A percentile compares a stretch with the other conserved stretches of the same genome.
Conservation (phyloP, 306 rosid genomes). For the Malus orientalis region DNA sequence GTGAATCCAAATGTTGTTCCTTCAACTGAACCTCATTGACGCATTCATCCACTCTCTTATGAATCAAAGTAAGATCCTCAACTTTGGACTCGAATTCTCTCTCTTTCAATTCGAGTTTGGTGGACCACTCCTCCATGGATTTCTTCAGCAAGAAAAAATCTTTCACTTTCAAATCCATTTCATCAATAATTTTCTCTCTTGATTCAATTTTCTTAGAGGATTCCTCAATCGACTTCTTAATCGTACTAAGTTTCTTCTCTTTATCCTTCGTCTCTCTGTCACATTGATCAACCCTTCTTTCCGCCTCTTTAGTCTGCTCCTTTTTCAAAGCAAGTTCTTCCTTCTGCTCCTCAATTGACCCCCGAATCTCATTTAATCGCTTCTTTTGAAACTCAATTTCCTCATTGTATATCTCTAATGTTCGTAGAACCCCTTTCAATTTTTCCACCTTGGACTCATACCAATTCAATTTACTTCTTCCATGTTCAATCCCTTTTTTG, state of each 20-base stretch:
- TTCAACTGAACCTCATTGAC: conserved; percentile 16
- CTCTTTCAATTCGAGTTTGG: not conserved
- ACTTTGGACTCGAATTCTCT: not conserved
- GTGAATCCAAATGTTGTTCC: not conserved
- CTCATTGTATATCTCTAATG: not conserved
- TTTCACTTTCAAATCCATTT: not conserved
- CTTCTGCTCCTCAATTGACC: conserved; percentile 1
- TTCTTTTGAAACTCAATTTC: not conserved
- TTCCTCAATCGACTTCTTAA: not conserved
- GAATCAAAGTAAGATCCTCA: not conserved
- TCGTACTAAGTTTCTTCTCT: not conserved
- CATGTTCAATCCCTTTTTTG: not conserved
- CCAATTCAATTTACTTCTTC: not conserved
- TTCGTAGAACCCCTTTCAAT: not conserved
- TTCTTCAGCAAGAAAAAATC: not conserved
- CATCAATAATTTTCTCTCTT: not conserved
- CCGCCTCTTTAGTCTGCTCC: not conserved
- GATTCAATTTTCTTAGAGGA: not conserved
- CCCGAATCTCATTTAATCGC: not conserved
- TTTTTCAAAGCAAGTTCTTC: not conserved
- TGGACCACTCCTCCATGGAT: not conserved
- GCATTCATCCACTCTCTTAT: not conserved
- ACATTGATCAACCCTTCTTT: not conserved
- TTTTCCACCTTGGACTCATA: not conserved
- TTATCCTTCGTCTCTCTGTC: not conserved